These are phyloP conservation scores for Miscanthus sacchariflorus DNA, from an alignment of 202 grass and related monocot genomes.

Conservation along the genomic window DNA sequence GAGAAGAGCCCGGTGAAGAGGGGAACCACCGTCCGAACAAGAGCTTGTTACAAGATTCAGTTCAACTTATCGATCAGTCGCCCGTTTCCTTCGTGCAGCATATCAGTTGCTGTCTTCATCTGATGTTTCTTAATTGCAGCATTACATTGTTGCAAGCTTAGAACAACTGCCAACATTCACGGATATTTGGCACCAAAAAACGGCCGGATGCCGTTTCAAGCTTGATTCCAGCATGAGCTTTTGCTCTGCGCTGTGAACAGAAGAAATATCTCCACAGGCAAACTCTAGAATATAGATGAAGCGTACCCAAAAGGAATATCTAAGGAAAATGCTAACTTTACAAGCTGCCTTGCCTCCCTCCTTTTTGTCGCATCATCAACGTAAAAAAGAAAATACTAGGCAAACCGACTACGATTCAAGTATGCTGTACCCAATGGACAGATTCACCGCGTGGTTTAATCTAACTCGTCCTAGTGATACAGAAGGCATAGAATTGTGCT, in stretches of 20 bases:
- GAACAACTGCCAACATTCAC: background rate
- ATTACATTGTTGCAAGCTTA: background rate
- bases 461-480: background rate
- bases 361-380: no score
- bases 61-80: background rate
- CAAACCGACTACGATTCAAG: background rate
- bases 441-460: background rate
- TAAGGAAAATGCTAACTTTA: slow-evolving; percentile 1
- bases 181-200: background rate
- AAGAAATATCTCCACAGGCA: background rate
- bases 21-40: background rate
- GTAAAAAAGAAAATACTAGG: slow-evolving; percentile 5
- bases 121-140: no score
- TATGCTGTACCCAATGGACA: background rate
- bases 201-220: background rate
- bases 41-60: background rate
- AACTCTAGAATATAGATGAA: background rate
- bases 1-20: background rate
- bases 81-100: background rate
- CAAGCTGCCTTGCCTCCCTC: slow-evolving; percentile 31
- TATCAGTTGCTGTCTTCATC: background rate
- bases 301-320: background rate
- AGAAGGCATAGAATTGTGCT: background rate
- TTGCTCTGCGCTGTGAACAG: background rate
- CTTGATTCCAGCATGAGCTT: background rate